These are phyloP conservation scores for Dictyostelium discoideum DNA, from an alignment of 78 protist species.

Conservation along the genomic window DNA sequence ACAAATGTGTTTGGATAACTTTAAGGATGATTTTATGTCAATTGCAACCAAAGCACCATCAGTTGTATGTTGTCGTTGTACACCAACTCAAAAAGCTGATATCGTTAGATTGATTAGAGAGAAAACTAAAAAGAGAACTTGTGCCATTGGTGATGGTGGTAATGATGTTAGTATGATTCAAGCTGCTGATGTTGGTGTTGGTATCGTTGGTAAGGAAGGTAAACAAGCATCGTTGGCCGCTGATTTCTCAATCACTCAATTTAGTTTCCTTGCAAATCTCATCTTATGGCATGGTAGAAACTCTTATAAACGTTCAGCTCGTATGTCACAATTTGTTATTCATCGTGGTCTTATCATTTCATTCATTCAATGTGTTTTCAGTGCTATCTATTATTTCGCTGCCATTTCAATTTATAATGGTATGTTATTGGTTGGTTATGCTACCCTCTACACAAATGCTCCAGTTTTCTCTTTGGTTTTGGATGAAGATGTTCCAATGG, in stretches of 20 bases:
- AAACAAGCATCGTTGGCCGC: conserved; percentile 98
- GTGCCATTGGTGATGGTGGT: conserved; percentile 99
- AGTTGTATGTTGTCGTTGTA: conserved; percentile 95
- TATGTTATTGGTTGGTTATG: conserved; percentile 90
- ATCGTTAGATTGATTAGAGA: conserved; percentile 87
- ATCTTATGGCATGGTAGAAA: conserved; percentile 97
- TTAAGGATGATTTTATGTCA: conserved; percentile 80
- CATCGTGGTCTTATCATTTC: conserved; percentile 99
- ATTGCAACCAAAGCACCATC: conserved; percentile 90
- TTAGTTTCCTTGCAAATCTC: conserved; percentile 87
- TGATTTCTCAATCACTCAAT: conserved; percentile 95
- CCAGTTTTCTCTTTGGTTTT: conserved; percentile 97
- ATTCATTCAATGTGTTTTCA: conserved; percentile 96
- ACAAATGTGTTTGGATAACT: conserved; percentile 83
- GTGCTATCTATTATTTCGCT: conserved; percentile 94
- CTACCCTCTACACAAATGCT: conserved; percentile 95
- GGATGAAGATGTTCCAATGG: conserved; percentile 91
- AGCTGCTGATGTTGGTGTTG: conserved; percentile 98
- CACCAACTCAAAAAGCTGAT: conserved; percentile 97
- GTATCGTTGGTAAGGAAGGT: conserved; percentile 99
- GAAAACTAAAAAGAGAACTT: conserved; percentile 76
- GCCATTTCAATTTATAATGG: conserved; percentile 95
- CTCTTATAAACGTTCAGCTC: conserved; percentile 90
- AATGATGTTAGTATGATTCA: conserved; percentile 99
- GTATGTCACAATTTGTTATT: conserved; percentile 94